Evolutionary conservation across 495 filamentous ascomycete genomes (phyloP), one percentile per base, ranked within the genome.

Genomic region (Melanomma pulvis-pyrius): DNA sequence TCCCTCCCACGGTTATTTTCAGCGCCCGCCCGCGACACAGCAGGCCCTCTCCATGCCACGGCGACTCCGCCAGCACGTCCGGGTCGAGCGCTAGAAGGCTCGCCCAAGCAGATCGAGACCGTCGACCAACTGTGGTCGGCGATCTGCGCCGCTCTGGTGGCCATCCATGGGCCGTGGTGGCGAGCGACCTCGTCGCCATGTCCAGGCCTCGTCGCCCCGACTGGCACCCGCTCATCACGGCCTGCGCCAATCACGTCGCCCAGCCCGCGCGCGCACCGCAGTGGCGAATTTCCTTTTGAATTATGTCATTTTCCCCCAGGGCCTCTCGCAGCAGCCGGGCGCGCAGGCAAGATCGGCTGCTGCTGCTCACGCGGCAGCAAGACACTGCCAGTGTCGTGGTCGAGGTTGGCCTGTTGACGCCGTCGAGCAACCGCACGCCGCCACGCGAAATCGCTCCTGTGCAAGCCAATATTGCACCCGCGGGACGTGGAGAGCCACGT

Each of bases 401-500:
- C 22, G 22, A 24, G 41, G 6, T 29, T 47, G 52, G 13, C 26
- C 46, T 61, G 5, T 44, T 59, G 55, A 19, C 55, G 21, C 30
- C 34, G 36, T 24, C 61, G 28, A 57, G 52, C 32, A 26, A 54
- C 51, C 4, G 26, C 53, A 64, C 25, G 54, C 53, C 36, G 62
- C 54, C 44, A 51, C 62, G 24, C 30, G 39, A 12, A 58, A 59
- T 50, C 55, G 34, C 22, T 32, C 53, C n/a, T n/a, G n/a, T 57
- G 61, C 61, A 41, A 21, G 30, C 2, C 62, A 65, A 65, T 65
- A 65, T 65, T 41, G 62, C 41, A 19, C 53, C 41, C 9, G 60
- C 48, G 50, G 60, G 60, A 63, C 60, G 61, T 58, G 44, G 62
- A 46, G 4, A 54, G 49, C 62, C 62, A 65, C 62, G 62, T 63